Evolutionary conservation across 75 land plant species (phyloP).

Genomic region (Larix kaempferi): DNA sequence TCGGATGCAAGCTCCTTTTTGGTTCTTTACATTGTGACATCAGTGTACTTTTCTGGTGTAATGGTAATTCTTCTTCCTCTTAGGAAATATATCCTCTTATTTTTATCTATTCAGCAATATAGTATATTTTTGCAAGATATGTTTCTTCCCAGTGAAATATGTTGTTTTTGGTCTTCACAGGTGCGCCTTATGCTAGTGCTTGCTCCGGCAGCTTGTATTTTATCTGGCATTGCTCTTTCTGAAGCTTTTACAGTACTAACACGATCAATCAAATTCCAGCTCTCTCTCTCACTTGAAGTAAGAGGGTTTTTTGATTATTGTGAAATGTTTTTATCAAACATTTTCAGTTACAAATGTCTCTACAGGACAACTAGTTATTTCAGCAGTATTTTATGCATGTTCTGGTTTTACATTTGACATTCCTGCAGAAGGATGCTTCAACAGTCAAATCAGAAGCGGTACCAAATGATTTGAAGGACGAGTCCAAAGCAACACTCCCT

Average conservation of each 20-base stretch:
- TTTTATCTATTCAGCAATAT: not conserved
- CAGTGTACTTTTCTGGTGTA: conserved; percentile 97
- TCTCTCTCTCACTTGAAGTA: conserved; percentile 7
- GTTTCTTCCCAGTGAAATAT: not conserved
- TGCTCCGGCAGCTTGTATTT: conserved; percentile 97
- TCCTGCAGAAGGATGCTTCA: conserved; percentile 4
- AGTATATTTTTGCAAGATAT: not conserved
- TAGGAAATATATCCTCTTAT: conserved; percentile 1
- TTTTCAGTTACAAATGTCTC: not conserved
- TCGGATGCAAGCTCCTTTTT: conserved; percentile 97
- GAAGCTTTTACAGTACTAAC: conserved; percentile 86
- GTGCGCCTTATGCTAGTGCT: conserved; percentile 98
- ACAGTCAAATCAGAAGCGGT: not conserved
- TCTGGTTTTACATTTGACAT: not conserved
- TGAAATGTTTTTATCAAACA: no score
- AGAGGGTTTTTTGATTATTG: not conserved
- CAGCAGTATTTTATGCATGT: not conserved
- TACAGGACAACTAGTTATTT: not conserved
- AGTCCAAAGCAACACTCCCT: conserved; percentile 6
- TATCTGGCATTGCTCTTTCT: conserved; percentile 96
- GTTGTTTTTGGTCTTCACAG: conserved; percentile 21
- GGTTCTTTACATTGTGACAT: conserved; percentile 85
- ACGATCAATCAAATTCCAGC: conserved; percentile 79
- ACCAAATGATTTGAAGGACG: conserved; percentile 37
- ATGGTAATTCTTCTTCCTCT: conserved; percentile 53